Evolutionary conservation across 129 eudicot genomes (phyloP), one percentile per base, ranked within the genome.

Genomic region (Artemisia tridentata): DNA sequence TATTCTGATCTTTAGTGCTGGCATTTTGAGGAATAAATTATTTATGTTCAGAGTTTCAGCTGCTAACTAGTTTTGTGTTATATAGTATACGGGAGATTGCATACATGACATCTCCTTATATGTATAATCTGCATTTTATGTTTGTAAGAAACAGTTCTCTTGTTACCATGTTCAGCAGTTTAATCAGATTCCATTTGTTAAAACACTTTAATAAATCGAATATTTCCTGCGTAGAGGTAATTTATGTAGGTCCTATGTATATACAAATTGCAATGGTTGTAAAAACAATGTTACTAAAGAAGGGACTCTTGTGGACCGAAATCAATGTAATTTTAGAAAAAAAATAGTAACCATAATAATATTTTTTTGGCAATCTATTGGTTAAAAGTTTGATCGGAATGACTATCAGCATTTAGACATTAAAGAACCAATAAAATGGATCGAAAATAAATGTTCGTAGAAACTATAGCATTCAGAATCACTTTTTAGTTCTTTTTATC

Each of bases 11-110:
- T 23, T 60, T 3, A 25, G 20, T 71, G 17, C 25, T 7, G 27
- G 45, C 48, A 4, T 27, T 68, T 68, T 50, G 61, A 67, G 72
- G 27, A 49, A 20, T 49, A 57, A 21, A 58, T 58, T 15, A 11
- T 19, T 4, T 23, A 58, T 25, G 29, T 25, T 25, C 31, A 27
- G 31, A 27, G 31, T 27, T 27, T 27, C 31, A 27, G 41, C 7
- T 31, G 41, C 41, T 31, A 31, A 4, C 41, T 31, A 31, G 7
- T 31, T 0, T 31, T 4, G 41, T 59, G 64, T 7, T 25, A 59
- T 58, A 58, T 12, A 3, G 17, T 25, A 59, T 16, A 59, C 0
- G 16, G 41, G 65, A 27, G 1, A 25, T 11, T 21, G 2, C 65
- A 60, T 59, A 21, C 7, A 16, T 58, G 11, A 11, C 11, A 23